Evolutionary conservation across 306 rosid species (phyloP).

Genomic region (Malus domestica): ASM211411v1 NC_041790.1:11623001-11623500

Average conservation of each 20-base stretch:
- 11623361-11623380: slow-evolving; percentile 46
- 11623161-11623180: background rate
- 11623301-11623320: slow-evolving; percentile 65
- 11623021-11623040: slow-evolving; percentile 70
- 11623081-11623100: slow-evolving; percentile 82
- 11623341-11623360: slow-evolving; percentile 22
- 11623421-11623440: slow-evolving; percentile 33
- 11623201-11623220: slow-evolving; percentile 97
- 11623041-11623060: slow-evolving; percentile 61
- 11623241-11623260: slow-evolving; percentile 80
- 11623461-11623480: slow-evolving; percentile 7
- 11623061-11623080: slow-evolving; percentile 57
- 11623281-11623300: slow-evolving; percentile 52
- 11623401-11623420: slow-evolving; percentile 23
- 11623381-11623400: slow-evolving; percentile 52
- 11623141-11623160: background rate
- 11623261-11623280: slow-evolving; percentile 54
- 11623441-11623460: slow-evolving; percentile 5
- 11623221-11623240: slow-evolving; percentile 74
- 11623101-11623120: slow-evolving; percentile 38
- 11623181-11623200: background rate
- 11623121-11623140: background rate
- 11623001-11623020: slow-evolving; percentile 76
- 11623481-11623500: slow-evolving; percentile 12
- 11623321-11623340: slow-evolving; percentile 78